Conservation (phyloP, 139 green algal genomes). For the Diplosphaera chodatii region DNA sequence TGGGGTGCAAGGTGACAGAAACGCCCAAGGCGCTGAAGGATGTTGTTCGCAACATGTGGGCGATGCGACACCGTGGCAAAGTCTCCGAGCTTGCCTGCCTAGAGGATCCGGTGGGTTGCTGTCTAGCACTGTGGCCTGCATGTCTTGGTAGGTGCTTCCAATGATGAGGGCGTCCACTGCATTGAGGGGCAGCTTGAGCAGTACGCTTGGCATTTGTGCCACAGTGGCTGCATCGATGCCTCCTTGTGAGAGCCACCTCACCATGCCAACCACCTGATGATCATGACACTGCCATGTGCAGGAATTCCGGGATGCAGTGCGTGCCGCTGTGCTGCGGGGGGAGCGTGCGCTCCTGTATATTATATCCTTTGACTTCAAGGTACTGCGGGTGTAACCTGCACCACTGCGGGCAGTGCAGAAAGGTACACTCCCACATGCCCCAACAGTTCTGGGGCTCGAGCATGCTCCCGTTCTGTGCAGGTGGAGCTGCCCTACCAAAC, state of each 20-base stretch:
- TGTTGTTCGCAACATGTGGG: constrained; percentile 31
- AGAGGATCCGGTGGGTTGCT: neutral
- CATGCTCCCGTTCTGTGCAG: neutral
- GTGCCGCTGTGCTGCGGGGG: neutral
- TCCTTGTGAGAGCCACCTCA: too few relatives aligned
- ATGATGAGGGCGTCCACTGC: too few relatives aligned
- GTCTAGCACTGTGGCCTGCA: too few relatives aligned
- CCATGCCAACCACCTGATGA: too few relatives aligned
- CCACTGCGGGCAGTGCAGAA: too few relatives aligned
- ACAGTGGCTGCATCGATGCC: too few relatives aligned
- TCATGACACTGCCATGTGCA: neutral
- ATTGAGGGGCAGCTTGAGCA: too few relatives aligned
- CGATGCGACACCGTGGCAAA: neutral
- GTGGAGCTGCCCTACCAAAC: neutral
- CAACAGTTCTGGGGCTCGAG: too few relatives aligned
- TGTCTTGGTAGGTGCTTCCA: too few relatives aligned
- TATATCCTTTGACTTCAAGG: neutral
- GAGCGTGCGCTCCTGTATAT: neutral
- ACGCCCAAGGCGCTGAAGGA: constrained; percentile 58
- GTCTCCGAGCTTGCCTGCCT: neutral
- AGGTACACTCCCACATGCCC: too few relatives aligned
- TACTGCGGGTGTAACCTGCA: too few relatives aligned
- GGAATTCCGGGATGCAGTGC: neutral
- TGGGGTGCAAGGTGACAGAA: constrained; percentile 85
- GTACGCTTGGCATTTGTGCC: too few relatives aligned